Conservation (phyloP, 2,329 filamentous ascomycete genomes). For the Alternaria novae-zelandiae region DNA sequence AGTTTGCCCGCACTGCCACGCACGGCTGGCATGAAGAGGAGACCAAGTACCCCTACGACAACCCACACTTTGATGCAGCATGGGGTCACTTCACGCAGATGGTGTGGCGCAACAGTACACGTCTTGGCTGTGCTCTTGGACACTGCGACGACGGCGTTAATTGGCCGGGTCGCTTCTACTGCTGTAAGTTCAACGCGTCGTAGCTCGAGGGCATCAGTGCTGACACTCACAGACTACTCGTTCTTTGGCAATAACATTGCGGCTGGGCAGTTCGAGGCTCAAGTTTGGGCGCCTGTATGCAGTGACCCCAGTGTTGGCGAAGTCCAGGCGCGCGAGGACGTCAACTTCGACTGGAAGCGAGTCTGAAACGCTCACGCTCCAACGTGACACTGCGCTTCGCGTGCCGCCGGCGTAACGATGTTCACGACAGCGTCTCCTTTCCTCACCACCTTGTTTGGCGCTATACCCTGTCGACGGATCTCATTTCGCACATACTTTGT, state of each 20-base stretch:
- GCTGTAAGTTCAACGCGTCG: constrained; percentile 33
- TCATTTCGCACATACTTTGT: neutral
- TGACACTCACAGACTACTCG: constrained; percentile 39
- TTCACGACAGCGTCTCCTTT: neutral
- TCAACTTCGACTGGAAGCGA: constrained; percentile 25
- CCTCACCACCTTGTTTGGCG: neutral
- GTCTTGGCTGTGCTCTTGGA: constrained; percentile 45
- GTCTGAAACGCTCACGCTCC: neutral
- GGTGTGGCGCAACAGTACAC: constrained; percentile 46
- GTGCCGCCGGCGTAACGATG: constrained; percentile 2
- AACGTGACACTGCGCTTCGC: neutral
- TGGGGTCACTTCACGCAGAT: constrained; percentile 50
- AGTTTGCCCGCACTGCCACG: constrained; percentile 34
- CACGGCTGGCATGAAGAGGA: constrained; percentile 49
- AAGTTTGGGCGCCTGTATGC: constrained; percentile 44
- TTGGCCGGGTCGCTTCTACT: constrained; percentile 44
- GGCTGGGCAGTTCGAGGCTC: constrained; percentile 33
- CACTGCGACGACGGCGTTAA: constrained; percentile 30
- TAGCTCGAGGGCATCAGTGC: neutral
- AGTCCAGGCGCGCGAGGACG: constrained; percentile 19
- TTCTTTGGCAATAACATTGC: constrained; percentile 42
- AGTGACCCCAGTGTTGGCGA: constrained; percentile 26
- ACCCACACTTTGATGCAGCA: constrained; percentile 34
- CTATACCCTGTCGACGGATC: neutral
- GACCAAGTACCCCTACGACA: constrained; percentile 42